Percentiles rank a stretch among this genome's conserved stretches.
Evolutionary conservation across 2,329 filamentous ascomycete genomes (phyloP).

Genomic region (Arthrinium puccinioides): DNA sequence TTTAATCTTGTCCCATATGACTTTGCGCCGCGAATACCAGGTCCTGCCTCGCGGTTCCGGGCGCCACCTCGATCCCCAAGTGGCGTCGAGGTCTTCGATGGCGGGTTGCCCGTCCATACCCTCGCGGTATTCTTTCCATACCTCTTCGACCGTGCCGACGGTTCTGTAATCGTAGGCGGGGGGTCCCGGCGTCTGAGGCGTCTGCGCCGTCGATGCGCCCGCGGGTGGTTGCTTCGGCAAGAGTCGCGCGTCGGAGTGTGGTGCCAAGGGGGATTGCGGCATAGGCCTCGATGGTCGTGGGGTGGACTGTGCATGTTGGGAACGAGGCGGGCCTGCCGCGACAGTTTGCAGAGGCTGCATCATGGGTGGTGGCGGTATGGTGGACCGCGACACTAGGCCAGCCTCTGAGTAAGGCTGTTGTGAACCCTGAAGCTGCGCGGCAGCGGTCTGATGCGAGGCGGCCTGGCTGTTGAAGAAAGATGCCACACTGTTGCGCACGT

Average conservation of each 20-base stretch:
- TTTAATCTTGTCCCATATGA: conserved; percentile 31
- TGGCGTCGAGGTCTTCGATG: conserved; percentile 25
- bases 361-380: conserved; percentile 2
- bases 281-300: conserved; percentile 17
- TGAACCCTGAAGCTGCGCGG: conserved; percentile 6
- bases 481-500: conserved; percentile 22
- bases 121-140: conserved; percentile 29
- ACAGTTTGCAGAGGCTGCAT: conserved; percentile 17
- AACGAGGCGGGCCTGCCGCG: conserved; percentile 15
- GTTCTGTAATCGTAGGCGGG: conserved; percentile 26
- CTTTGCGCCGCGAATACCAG: conserved; percentile 30
- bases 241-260: conserved; percentile 13
- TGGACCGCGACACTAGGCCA: neutral
- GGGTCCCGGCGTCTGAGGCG: conserved; percentile 20
- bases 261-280: conserved; percentile 17
- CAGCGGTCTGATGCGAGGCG: conserved; percentile 22
- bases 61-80: conserved; percentile 29
- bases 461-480: conserved; percentile 14
- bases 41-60: conserved; percentile 26
- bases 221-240: conserved; percentile 13
- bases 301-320: conserved; percentile 11
- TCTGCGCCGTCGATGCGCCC: conserved; percentile 8
- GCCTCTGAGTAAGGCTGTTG: neutral
- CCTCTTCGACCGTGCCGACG: conserved; percentile 26
- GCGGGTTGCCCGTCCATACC: conserved; percentile 28